Evolutionary conservation across 805 yeast genomes (phyloP).

Genomic region (Kuraishia cidri): DNA sequence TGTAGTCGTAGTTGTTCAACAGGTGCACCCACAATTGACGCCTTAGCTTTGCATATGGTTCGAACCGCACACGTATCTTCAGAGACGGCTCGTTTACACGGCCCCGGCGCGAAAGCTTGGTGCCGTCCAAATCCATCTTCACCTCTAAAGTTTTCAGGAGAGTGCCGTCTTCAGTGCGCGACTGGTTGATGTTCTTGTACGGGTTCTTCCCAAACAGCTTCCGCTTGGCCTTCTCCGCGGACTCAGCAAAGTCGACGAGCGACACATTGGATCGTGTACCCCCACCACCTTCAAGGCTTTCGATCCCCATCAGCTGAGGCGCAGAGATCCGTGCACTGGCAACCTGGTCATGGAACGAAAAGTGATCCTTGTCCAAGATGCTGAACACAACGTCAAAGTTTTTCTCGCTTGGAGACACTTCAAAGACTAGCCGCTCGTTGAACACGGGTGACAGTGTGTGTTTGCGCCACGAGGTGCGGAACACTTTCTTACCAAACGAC

Average conservation of each 20-base stretch:
- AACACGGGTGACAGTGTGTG: constrained; percentile 80
- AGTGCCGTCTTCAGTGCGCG: constrained; percentile 3
- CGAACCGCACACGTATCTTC: constrained; percentile 52
- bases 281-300: constrained; percentile 2
- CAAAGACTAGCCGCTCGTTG: constrained; percentile 75
- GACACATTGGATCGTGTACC: constrained; percentile 5
- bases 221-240: constrained; percentile 7
- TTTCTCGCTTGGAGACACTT: constrained; percentile 57
- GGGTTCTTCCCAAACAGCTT: constrained; percentile 15
- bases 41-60: constrained; percentile 56
- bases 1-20: constrained; percentile 41
- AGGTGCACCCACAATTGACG: constrained; percentile 63
- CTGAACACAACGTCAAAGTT: constrained; percentile 60
- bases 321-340: constrained; percentile 58
- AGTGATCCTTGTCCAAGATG: constrained; percentile 76
- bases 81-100: constrained; percentile 42
- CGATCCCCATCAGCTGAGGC: constrained; percentile 6
- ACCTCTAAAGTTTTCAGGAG: constrained; percentile 7
- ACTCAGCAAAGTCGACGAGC: constrained; percentile 7
- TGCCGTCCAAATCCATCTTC: constrained; percentile 16
- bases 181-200: constrained; percentile 20
- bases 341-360: constrained; percentile 77
- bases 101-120: constrained; percentile 22
- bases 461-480: constrained; percentile 74
- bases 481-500: constrained; percentile 82